phyloP scores from a whole-genome alignment of 2,329 filamentous ascomycete genomes.

The Teratosphaeria pseudoeucalypti region DNA sequence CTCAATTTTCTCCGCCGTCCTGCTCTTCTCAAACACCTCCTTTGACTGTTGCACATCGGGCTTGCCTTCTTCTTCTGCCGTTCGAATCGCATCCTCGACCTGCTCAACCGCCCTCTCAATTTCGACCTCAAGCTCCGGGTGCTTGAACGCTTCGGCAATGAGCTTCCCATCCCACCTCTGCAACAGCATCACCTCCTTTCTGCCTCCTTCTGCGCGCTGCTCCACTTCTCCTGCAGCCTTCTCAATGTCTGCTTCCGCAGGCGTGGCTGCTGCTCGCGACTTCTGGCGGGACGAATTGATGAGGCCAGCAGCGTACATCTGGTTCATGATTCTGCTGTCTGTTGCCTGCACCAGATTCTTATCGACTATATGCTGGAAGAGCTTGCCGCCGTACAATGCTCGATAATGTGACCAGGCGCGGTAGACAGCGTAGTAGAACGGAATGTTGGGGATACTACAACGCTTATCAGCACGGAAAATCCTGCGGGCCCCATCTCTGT shows the following conservation, averaged over 20 bases:
- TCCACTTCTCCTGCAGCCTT: conserved; percentile 30
- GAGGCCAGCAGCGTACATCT: conserved; percentile 54
- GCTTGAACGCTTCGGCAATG: conserved; percentile 38
- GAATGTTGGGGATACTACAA: conserved; percentile 76
- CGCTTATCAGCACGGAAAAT: conserved; percentile 5
- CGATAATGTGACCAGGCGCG: conserved; percentile 86
- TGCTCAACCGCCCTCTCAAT: conserved; percentile 44
- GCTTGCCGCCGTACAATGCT: conserved; percentile 72
- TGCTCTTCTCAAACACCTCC: background rate
- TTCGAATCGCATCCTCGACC: conserved; percentile 25
- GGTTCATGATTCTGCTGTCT: conserved; percentile 61
- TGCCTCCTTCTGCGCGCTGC: conserved; percentile 29
- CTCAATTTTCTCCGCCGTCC: background rate
- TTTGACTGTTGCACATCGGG: background rate
- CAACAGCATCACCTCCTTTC: conserved; percentile 39
- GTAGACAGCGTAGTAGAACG: conserved; percentile 93
- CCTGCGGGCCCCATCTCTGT: background rate
- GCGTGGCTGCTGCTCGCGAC: conserved; percentile 28
- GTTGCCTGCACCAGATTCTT: conserved; percentile 58
- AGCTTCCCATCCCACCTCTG: conserved; percentile 41
- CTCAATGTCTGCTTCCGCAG: conserved; percentile 28
- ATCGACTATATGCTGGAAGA: conserved; percentile 70
- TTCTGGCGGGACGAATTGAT: conserved; percentile 33
- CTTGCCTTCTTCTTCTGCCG: background rate
- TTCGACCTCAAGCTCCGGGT: conserved; percentile 44